phyloP scores from a whole-genome alignment of 805 yeast species.

The Pichia thaimueangensis region DNA sequence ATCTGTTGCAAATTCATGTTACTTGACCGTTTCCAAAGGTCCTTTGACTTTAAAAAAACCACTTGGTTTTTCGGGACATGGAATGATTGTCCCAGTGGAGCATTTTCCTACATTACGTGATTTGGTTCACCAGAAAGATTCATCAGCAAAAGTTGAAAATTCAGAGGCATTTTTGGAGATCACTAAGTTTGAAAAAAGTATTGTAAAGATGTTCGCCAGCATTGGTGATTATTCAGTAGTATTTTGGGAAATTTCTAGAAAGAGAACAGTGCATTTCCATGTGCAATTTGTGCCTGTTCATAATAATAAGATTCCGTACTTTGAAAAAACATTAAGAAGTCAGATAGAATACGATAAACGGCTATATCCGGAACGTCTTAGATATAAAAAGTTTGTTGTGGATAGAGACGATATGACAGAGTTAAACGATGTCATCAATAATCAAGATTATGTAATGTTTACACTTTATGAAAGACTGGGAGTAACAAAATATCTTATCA shows the following conservation, averaged over 20 bases:
- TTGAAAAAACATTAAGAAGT: slow-evolving; percentile 41
- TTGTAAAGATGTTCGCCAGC: slow-evolving; percentile 42
- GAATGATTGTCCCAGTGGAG: slow-evolving; percentile 69
- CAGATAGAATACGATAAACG: slow-evolving; percentile 41
- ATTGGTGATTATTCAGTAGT: slow-evolving; percentile 43
- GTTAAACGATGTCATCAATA: slow-evolving; percentile 23
- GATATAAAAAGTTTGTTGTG: slow-evolving; percentile 32
- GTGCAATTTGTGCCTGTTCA: slow-evolving; percentile 68
- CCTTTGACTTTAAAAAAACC: slow-evolving; percentile 55
- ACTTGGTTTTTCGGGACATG: slow-evolving; percentile 69
- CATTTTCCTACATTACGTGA: slow-evolving; percentile 46
- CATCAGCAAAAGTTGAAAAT: slow-evolving; percentile 22
- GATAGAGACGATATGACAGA: slow-evolving; percentile 18
- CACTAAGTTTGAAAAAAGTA: slow-evolving; percentile 37
- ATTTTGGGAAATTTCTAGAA: slow-evolving; percentile 63
- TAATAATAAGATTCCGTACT: slow-evolving; percentile 32
- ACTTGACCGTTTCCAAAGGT: slow-evolving; percentile 79
- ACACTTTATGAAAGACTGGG: slow-evolving; percentile 17
- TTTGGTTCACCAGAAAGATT: slow-evolving; percentile 22
- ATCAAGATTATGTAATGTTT: slow-evolving; percentile 10
- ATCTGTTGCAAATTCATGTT: slow-evolving; percentile 60
- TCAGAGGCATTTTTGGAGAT: slow-evolving; percentile 40
- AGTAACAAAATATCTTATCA: slow-evolving; percentile 24
- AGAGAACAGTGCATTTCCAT: slow-evolving; percentile 65
- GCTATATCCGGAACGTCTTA: slow-evolving; percentile 35